Evolutionary conservation across 768 basidiomycete genomes (phyloP).

Genomic region (Paxillus ammoniavirescens): DNA sequence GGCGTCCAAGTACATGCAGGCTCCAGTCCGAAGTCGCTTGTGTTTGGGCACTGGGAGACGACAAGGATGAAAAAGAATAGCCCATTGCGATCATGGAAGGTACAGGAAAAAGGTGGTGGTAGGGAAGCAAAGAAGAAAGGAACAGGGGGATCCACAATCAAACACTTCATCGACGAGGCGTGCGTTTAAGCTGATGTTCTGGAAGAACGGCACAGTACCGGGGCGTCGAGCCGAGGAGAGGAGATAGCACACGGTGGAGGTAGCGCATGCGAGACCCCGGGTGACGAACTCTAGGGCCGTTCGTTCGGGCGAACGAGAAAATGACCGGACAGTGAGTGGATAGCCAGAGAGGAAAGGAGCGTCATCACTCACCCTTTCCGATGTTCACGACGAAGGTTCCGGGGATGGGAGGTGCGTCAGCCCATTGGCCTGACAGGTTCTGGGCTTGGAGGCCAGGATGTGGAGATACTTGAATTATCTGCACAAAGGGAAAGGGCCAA

Average conservation of each 20-base stretch:
- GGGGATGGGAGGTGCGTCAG: constrained; percentile 74
- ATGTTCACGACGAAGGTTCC: constrained; percentile 83
- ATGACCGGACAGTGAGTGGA: neutral
- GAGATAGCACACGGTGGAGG: constrained; percentile 77
- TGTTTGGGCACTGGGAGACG: too few relatives aligned
- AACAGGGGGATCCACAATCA: constrained; percentile 42
- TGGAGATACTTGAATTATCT: constrained; percentile 78
- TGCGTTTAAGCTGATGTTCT: constrained; percentile 64
- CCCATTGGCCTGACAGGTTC: constrained; percentile 78
- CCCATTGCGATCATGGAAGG: too few relatives aligned
- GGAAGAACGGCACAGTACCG: constrained; percentile 89
- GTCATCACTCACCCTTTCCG: constrained; percentile 55
- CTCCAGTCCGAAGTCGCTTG: neutral
- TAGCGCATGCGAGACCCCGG: constrained; percentile 71
- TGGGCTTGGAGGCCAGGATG: constrained; percentile 85
- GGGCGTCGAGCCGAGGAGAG: constrained; percentile 49
- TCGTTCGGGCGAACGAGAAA: neutral
- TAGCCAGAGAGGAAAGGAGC: neutral
- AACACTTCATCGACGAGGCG: constrained; percentile 46
- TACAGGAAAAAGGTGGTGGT: neutral
- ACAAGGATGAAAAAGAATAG: too few relatives aligned
- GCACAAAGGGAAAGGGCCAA: neutral
- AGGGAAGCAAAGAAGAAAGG: too few relatives aligned
- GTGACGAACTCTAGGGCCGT: constrained; percentile 78
- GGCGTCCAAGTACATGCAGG: neutral